phyloP scores from a whole-genome alignment of 805 yeast species.

The Teunomyces kruisii region DNA sequence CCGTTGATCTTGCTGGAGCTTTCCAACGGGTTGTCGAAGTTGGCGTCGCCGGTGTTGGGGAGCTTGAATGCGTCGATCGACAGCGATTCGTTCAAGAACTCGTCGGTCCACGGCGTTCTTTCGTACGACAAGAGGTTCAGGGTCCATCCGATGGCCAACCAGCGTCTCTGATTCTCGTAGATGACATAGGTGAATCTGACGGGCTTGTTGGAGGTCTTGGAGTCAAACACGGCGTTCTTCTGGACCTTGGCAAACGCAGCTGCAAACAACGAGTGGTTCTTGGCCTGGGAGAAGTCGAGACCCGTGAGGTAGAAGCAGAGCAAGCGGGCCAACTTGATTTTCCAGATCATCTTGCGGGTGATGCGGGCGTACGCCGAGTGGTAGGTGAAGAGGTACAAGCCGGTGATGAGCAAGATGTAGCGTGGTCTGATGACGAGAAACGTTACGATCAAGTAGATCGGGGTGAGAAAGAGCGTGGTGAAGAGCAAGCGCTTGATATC shows the following conservation, averaged over 20 bases:
- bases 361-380: conserved; percentile 86
- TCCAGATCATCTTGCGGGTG: conserved; percentile 83
- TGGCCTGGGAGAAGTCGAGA: conserved; percentile 60
- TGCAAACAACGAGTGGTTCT: conserved; percentile 49
- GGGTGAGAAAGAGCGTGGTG: conserved; percentile 84
- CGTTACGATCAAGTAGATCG: conserved; percentile 72
- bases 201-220: conserved; percentile 35
- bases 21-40: conserved; percentile 26
- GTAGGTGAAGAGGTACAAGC: conserved; percentile 68
- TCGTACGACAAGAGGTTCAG: conserved; percentile 87
- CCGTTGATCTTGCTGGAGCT: conserved; percentile 49
- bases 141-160: conserved; percentile 99
- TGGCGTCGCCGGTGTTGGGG: conserved; percentile 61
- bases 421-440: conserved; percentile 72
- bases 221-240: conserved; percentile 26
- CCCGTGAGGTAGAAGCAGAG: conserved; percentile 84
- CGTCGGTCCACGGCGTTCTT: conserved; percentile 97
- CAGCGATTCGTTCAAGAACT: conserved; percentile 81
- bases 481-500: conserved; percentile 79
- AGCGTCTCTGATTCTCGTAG: conserved; percentile 92
- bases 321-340: conserved; percentile 66
- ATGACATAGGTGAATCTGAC: conserved; percentile 88
- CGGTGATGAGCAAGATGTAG: conserved; percentile 55
- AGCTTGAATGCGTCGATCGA: conserved; percentile 75
- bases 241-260: conserved; percentile 57